Evolutionary conservation across 768 basidiomycete genomes (phyloP), one percentile per base, ranked within the genome.

Genomic region (Gloeostereum incarnatum): DNA sequence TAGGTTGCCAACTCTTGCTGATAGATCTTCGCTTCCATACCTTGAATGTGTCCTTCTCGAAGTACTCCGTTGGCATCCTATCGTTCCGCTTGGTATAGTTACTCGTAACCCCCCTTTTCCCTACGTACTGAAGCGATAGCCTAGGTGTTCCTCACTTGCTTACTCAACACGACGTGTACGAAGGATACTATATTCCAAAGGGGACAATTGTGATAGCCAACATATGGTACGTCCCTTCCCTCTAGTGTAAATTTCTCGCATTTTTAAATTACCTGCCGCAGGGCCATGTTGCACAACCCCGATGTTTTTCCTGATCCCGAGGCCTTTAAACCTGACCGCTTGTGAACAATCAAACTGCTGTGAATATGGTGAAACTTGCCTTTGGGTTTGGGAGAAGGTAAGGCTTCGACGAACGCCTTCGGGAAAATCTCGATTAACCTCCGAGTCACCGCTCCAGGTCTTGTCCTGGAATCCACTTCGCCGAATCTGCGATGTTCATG

Each of bases 101-200:
- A 29, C 9, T 9, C 26, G 9, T 9, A 29, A 9, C 14, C 26
- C 26, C 14, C 9, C 14, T 14, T 14, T 29, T 14, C 26, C 9
- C 26, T 29, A 29, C 9, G 9, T 29, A 29, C 26, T 29, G 26
- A 29, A 29, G 9, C 26, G 9, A 9, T 17, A 13, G 17, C 18
- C 6, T 17, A 55, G 43, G 59, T 56, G 10, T 44, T 23, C 37
- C 29, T 6, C 37, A 38, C 19, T 19, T 8, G 6, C 7, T 38
- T 8, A 14, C n/a, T 13, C 10, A 43, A 27, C 37, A 39, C 22
- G 17, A 39, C 22, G 26, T 26, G 21, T 43, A 43, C 32, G 17
- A 35, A 14, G 42, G 42, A 5, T 35, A 39, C 31, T 21, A 10
- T 16, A 39, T 43, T 14, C 42, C 42, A 26, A 39, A 34, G 8